A percentile compares a stretch with the other conserved stretches of the same genome.
These are phyloP conservation scores for Podila clonocystis DNA, from an alignment of 192 early-diverging fungal genomes.

Conservation along the genomic window DNA sequence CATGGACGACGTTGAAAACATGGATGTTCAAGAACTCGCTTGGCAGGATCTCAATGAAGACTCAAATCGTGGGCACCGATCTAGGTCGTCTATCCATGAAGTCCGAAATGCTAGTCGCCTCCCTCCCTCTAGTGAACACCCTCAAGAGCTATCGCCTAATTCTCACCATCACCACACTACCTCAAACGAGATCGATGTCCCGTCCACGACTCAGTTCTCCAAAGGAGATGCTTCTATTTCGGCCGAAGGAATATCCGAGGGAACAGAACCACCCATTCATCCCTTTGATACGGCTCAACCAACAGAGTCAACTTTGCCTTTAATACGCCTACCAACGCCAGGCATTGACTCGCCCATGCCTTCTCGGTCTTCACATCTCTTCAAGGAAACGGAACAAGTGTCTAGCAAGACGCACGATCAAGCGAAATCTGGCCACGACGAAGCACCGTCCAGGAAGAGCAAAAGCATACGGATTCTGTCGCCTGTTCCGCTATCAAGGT, in stretches of 20 bases:
- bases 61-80: not conserved
- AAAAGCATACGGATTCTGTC: not conserved
- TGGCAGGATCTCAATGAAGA: constrained; percentile 6
- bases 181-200: not conserved
- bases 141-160: not conserved
- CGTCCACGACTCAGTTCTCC: not conserved
- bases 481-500: not conserved
- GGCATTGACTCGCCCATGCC: not conserved
- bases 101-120: not conserved
- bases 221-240: not conserved
- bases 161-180: not conserved
- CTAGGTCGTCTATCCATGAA: not conserved
- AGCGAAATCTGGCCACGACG: not conserved
- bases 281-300: constrained; percentile 15
- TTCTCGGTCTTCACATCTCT: not conserved
- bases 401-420: not conserved
- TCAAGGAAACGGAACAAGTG: too few species aligned
- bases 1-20: constrained; percentile 1
- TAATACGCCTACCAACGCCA: not conserved
- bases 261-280: constrained; percentile 26
- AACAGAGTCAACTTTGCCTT: not conserved
- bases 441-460: not conserved
- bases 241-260: not conserved
- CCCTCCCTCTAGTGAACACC: not conserved
- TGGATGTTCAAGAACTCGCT: not conserved